Base-by-base conservation (phyloP, 1,284 basidiomycete species). In the Apiotrichum brassicae region DNA sequence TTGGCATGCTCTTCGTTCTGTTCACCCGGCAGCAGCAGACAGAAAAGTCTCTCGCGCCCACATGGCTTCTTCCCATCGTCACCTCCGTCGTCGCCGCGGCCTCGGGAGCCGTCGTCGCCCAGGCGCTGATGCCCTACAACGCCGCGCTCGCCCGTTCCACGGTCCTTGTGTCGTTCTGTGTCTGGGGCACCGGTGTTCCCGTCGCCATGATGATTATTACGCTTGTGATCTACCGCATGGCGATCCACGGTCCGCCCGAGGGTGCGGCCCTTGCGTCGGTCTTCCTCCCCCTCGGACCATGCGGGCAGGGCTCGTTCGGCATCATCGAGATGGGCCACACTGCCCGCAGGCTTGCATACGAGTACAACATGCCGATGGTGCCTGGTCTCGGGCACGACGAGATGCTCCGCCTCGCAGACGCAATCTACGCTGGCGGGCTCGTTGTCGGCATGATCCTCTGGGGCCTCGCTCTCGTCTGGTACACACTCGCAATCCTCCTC, bases 61-160 rank as follows among this genome's bases (percentile, higher is more conserved):
- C 76, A 3, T 84, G 82, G 82, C 73, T 88, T 3, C 78, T 87
- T 36, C 87, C 86, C 0, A 78, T 86, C 8, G 83, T 87, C 3
- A 78, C 84, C 0, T 75, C 83, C 0, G 79, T 85, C 33, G 86
- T 88, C 62, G 79, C 78, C 0, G 77, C 83, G 0, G 81, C 84
- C 1, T 76, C 82, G 0, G 86, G 86, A 2, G 81, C 78, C 0
- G 65, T 83, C 37, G 71, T 87, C 6, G 79, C 82, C 1, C 59
- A 73, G 4, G 72, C 78, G 2, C 63, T 86, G 9, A 54, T 72
- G 14, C 53, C 71, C 12, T 76, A 78, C 57, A 77, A 78, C 24
- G 66, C 74, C 0, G 51, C 65, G 1, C 75, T 79, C 53, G 82
- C 83, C 1, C 68, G 81, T 30, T 62, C 82, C 24, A 85, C 84